Evolutionary conservation across 345 rosid genomes (phyloP).

Genomic region (Citrus cavaleriei): DNA sequence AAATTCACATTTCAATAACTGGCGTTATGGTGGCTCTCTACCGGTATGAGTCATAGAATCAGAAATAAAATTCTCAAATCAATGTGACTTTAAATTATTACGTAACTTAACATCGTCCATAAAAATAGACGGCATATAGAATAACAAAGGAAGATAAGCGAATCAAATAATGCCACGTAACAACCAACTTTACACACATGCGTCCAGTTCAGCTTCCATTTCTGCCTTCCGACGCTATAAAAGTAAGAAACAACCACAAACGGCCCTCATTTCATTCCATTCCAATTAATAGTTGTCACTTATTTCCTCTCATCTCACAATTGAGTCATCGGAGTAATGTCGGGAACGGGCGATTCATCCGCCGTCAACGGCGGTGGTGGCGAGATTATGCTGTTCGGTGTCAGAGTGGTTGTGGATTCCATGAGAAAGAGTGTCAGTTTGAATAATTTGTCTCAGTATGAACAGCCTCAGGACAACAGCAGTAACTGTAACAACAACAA

Average conservation of each 20-base stretch:
- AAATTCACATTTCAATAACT: too few relatives aligned
- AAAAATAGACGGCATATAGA: background rate
- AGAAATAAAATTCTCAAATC: too few relatives aligned
- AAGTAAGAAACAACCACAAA: background rate
- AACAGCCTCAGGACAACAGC: constrained; percentile 36
- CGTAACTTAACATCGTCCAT: too few relatives aligned
- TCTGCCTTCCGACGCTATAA: background rate
- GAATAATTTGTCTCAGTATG: constrained; percentile 77
- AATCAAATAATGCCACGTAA: constrained; percentile 11
- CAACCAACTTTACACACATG: background rate
- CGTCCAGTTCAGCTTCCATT: constrained; percentile 9
- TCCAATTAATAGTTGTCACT: background rate
- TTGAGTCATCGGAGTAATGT: background rate
- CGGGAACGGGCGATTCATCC: background rate
- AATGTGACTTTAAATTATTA: too few relatives aligned
- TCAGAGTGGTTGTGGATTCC: constrained; percentile 84
- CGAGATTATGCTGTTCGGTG: constrained; percentile 90
- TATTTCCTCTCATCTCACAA: background rate
- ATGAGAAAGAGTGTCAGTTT: constrained; percentile 91
- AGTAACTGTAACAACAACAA: constrained; percentile 8
- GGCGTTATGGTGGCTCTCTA: too few relatives aligned
- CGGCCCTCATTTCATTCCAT: too few relatives aligned
- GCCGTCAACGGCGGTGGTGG: constrained; percentile 12
- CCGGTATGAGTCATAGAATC: too few relatives aligned
- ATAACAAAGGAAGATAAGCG: background rate